A percentile compares a stretch with the other conserved stretches of the same genome.
Evolutionary conservation across 2,329 filamentous ascomycete species (phyloP).

Genomic region (Macrophomina pseudophaseolina): DNA sequence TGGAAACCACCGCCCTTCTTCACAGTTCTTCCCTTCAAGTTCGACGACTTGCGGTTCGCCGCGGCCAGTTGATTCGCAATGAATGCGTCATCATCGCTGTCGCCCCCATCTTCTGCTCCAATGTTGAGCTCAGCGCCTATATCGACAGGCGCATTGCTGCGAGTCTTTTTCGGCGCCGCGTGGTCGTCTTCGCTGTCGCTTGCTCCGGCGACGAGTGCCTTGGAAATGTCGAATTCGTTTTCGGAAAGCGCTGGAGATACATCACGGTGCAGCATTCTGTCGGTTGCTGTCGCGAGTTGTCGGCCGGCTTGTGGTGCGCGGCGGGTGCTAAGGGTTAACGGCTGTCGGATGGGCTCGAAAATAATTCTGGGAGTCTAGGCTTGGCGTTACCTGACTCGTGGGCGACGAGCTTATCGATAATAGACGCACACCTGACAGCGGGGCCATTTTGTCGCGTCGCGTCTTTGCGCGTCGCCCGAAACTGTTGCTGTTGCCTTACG

Average conservation of each 20-base stretch:
- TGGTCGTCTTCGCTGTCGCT: slow-evolving; percentile 53
- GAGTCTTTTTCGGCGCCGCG: slow-evolving; percentile 37
- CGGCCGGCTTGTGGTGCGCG: slow-evolving; percentile 22
- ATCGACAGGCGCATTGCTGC: slow-evolving; percentile 28
- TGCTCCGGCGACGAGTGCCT: slow-evolving; percentile 69
- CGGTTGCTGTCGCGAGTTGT: slow-evolving; percentile 1
- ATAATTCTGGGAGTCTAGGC: slow-evolving; percentile 22
- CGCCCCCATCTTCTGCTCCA: slow-evolving; percentile 61
- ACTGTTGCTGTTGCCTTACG: slow-evolving; percentile 7
- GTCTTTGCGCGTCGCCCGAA: slow-evolving; percentile 24
- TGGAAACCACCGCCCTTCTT: slow-evolving; percentile 98
- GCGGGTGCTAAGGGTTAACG: slow-evolving; percentile 13
- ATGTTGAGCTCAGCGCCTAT: slow-evolving; percentile 42
- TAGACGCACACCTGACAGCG: slow-evolving; percentile 4
- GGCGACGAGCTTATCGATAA: background rate
- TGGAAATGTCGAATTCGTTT: slow-evolving; percentile 88
- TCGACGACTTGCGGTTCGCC: slow-evolving; percentile 82
- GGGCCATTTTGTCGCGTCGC: slow-evolving; percentile 21
- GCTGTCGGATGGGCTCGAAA: slow-evolving; percentile 6
- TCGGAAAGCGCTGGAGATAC: slow-evolving; percentile 85
- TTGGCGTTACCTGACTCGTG: slow-evolving; percentile 16
- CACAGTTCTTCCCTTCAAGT: slow-evolving; percentile 80
- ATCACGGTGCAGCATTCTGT: slow-evolving; percentile 71
- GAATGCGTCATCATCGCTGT: slow-evolving; percentile 77
- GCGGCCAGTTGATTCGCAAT: slow-evolving; percentile 88